A percentile compares a stretch with the other conserved stretches of the same genome.
These are phyloP conservation scores for Hyphopichia homilentoma DNA, from an alignment of 805 yeast species.

Conservation along the genomic window DNA sequence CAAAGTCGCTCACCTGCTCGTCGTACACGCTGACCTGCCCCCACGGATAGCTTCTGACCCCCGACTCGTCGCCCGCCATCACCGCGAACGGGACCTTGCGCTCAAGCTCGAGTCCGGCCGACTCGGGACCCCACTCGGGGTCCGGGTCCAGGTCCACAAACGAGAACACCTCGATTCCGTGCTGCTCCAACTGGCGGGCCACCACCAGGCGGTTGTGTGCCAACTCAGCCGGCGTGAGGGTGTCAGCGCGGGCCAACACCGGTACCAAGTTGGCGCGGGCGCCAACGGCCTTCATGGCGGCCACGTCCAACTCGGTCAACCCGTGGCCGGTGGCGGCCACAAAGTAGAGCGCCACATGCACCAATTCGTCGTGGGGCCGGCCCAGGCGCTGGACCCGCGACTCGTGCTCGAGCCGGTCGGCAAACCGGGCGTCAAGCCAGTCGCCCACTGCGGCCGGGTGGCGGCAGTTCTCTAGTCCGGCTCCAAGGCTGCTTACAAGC, in stretches of 20 bases:
- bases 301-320: constrained; percentile 64
- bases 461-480: constrained; percentile 14
- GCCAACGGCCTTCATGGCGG: constrained; percentile 66
- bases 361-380: constrained; percentile 51
- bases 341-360: constrained; percentile 81
- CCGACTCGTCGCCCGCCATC: constrained; percentile 9
- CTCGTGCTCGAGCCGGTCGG: constrained; percentile 68
- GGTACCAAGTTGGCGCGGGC: constrained; percentile 79
- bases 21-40: constrained; percentile 16
- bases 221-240: constrained; percentile 57
- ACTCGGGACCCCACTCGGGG: constrained; percentile 2
- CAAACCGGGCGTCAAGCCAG: constrained; percentile 75
- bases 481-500: constrained; percentile 26
- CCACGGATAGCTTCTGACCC: constrained; percentile 12
- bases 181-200: constrained; percentile 45
- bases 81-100: constrained; percentile 17
- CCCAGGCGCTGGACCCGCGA: constrained; percentile 17
- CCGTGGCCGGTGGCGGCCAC: constrained; percentile 66
- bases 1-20: constrained; percentile 15
- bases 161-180: constrained; percentile 44
- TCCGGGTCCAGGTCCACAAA: constrained; percentile 17
- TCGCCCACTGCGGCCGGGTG: constrained; percentile 40
- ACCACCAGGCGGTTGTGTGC: constrained; percentile 50
- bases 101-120: constrained; percentile 1
- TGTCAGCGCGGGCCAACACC: constrained; percentile 77